phyloP scores from a whole-genome alignment of 208 protist genomes.

The Acanthamoeba lenticulata region DNA sequence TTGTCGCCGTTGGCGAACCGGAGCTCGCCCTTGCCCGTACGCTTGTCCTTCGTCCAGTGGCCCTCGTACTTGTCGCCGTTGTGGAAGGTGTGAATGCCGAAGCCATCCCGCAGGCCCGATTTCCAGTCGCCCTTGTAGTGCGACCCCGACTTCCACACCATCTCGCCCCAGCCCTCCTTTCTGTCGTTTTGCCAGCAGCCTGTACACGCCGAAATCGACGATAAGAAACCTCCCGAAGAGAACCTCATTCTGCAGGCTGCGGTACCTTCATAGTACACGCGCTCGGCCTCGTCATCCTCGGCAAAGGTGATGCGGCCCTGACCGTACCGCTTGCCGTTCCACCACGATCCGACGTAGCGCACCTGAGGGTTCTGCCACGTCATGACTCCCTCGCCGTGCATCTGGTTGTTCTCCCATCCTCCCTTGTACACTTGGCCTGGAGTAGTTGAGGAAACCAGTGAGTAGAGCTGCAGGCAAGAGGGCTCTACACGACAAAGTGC shows the following conservation, averaged over 20 bases:
- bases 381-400: constrained; percentile 60
- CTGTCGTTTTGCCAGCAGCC: constrained; percentile 52
- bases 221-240: too few relatives aligned
- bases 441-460: not conserved
- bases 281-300: constrained; percentile 34
- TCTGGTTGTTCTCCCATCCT: constrained; percentile 54
- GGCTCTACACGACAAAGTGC: not conserved
- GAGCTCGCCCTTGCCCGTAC: constrained; percentile 34
- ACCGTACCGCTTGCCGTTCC: constrained; percentile 35
- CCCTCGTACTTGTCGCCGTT: constrained; percentile 40
- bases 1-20: constrained; percentile 55
- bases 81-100: constrained; percentile 37
- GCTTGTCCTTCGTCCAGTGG: constrained; percentile 30
- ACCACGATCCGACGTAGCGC: not conserved
- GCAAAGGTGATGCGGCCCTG: constrained; percentile 13
- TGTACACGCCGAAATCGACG: not conserved
- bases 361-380: constrained; percentile 52
- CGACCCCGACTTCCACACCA: constrained; percentile 55
- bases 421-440: constrained; percentile 56
- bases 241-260: too few relatives aligned
- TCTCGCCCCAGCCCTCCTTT: constrained; percentile 37
- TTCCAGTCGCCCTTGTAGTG: constrained; percentile 43
- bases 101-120: constrained; percentile 11
- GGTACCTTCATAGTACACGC: constrained; percentile 20
- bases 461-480: not conserved